Evolutionary conservation across 176 grass and related monocot species (phyloP), one percentile per base, ranked within the genome.

Genomic region (Poa annua): DNA sequence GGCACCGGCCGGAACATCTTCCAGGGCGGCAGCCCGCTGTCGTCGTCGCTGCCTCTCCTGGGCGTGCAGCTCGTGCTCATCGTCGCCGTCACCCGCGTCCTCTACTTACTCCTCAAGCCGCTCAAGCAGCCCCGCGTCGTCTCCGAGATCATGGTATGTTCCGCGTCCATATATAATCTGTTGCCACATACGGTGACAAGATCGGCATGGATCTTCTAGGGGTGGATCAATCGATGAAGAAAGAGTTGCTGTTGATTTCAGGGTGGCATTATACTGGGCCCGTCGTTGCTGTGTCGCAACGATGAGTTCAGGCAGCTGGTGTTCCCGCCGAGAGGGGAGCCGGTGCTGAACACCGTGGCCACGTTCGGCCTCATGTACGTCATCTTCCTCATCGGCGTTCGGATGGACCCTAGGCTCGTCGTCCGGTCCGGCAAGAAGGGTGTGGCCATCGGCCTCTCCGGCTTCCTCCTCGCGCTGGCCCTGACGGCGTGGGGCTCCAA

Each of bases 311-410:
- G 77, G 88, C 78, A 83, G 44, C 7, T 48, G 50, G 80, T 97
- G 81, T 97, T 93, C 86, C 94, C 91, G 36, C 22, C 79, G 74
- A 76, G 94, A 56, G 91, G 94, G 7, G 84, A 93, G 74, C 78
- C 88, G 79, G 87, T 93, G 79, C 89, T 97, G 17, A 90, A 91
- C 83, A 97, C 91, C 9, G 25, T 97, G 3, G 86, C 91, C 9
- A 79, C 86, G 51, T 93, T 97, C 78, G 94, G 94, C 1, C 82
- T 93, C 56, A 88, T 93, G 91, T 93, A 87, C 88, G 76, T 91
- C 33, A 84, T 97, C 82, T 97, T 97, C 79, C 78, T 97, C 75
- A 91, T 97, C 80, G 94, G 94, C 44, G 94, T 97, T 22, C 92
- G 92, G 85, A 93, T 93, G 67, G 94, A 97, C 80, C 89, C 89